A percentile compares a stretch with the other conserved stretches of the same genome.
phyloP scores from a whole-genome alignment of 257 asterid species.

The Perilla frutescens region DNA sequence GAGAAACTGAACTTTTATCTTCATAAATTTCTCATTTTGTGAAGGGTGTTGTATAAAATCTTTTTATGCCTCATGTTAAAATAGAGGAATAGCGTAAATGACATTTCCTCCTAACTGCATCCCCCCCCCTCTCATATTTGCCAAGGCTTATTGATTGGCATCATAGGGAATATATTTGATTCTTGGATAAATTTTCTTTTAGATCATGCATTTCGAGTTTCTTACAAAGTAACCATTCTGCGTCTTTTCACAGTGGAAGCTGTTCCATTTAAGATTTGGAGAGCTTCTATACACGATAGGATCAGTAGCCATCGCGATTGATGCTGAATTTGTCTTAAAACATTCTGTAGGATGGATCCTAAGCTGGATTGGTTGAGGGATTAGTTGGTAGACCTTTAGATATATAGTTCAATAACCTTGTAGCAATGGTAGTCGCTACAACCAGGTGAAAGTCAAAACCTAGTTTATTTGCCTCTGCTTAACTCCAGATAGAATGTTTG shows the following conservation, averaged over 20 bases:
- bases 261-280: neutral
- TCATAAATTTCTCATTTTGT: neutral
- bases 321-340: neutral
- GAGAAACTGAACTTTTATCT: neutral
- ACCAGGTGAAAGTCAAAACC: too few species aligned
- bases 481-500: neutral
- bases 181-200: constrained; percentile 11
- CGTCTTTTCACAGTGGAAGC: neutral
- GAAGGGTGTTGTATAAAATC: neutral
- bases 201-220: neutral
- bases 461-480: neutral
- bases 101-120: neutral
- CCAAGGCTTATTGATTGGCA: neutral
- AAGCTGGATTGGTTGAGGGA: neutral
- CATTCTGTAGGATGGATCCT: neutral
- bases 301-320: neutral
- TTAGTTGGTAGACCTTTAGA: neutral
- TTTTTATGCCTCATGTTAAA: neutral
- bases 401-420: neutral
- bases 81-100: neutral
- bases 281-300: too few species aligned
- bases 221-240: neutral
- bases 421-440: neutral
- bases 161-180: neutral
- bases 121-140: neutral